phyloP scores from a whole-genome alignment of 441 rosid species.

The Croton setiger region DNA sequence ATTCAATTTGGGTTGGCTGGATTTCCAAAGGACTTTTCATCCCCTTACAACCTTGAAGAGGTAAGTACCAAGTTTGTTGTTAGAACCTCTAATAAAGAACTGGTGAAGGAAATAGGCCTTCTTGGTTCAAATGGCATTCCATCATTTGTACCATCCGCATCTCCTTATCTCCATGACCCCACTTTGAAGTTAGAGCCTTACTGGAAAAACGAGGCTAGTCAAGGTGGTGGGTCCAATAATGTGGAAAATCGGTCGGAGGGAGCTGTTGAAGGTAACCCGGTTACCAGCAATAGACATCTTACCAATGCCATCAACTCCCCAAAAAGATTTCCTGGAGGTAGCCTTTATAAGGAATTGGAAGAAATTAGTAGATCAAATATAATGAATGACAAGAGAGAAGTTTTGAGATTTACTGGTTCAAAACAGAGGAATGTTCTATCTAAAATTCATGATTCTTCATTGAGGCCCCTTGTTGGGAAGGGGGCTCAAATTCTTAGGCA shows the following conservation, averaged over 20 bases:
- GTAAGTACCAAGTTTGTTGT: slow-evolving; percentile 44
- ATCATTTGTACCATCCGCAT: slow-evolving; percentile 34
- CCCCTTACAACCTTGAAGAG: slow-evolving; percentile 47
- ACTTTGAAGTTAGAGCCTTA: slow-evolving; percentile 27
- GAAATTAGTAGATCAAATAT: slow-evolving; percentile 22
- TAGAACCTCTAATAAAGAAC: slow-evolving; percentile 42
- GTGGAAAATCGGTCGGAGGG: slow-evolving; percentile 10
- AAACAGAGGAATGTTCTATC: slow-evolving; percentile 30
- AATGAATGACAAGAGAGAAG: slow-evolving; percentile 23
- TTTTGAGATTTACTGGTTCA: slow-evolving; percentile 17
- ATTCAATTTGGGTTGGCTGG: slow-evolving; percentile 22
- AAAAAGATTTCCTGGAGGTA: slow-evolving; percentile 17
- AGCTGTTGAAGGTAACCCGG: background rate
- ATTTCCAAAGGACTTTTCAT: slow-evolving; percentile 26
- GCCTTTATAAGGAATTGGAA: slow-evolving; percentile 22
- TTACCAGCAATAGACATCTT: slow-evolving; percentile 9
- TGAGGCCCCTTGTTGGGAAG: slow-evolving; percentile 39
- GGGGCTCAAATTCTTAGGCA: slow-evolving; percentile 38
- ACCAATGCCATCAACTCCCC: slow-evolving; percentile 17
- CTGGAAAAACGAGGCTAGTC: slow-evolving; percentile 18
- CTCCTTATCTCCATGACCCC: slow-evolving; percentile 41
- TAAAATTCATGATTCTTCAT: slow-evolving; percentile 32
- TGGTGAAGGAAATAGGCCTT: slow-evolving; percentile 55
- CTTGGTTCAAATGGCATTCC: slow-evolving; percentile 53
- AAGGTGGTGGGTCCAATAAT: slow-evolving; percentile 14